Base-by-base conservation (phyloP, 1,139 yeast species). In the Blastobotrys serpentis region DNA sequence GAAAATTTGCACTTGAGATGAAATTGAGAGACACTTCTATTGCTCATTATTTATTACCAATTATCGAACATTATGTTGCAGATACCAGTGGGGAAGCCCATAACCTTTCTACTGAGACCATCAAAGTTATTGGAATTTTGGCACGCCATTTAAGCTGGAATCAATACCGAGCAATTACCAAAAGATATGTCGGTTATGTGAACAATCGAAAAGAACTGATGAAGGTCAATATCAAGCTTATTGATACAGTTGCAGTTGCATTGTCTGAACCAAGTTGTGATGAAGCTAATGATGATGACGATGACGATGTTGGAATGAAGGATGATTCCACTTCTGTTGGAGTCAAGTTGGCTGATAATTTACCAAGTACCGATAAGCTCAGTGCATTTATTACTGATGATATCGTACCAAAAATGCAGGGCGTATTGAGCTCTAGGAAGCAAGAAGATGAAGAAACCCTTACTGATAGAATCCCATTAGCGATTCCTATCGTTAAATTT, bases 11-110 rank as follows among this genome's bases (percentile, higher is more conserved):
- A 0, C 44, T 55, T 11, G 57, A 68, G 22, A 56, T 58, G 8
- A 52, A 56, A 18, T 66, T 90, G 11, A 67, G 76, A 2, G 80
- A 79, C 34, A 70, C 74, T 36, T 83, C 82, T 56, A 81, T 90
- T 49, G 77, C 95, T 0, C 94, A 87, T 60, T 89, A 84, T 62
- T 64, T 94, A 46, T 69, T 94, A 50, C 98, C 98, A 2, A 77
- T 90, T 52, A 74, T 89, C 55, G 98, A 92, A 68, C 82, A 81
- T 54, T 88, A 83, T 73, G 80, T 64, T 62, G 65, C 63, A 16
- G 64, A 58, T 34, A 64, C 66, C 5, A 83, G 78, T 39, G 86
- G 80, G 23, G 88, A 82, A 51, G 73, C 78, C 48, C 79, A 87
- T 62, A 83, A 84, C 57, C 70, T 90, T 53, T 79, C 90, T 11